Evolutionary conservation across 257 asterid species (phyloP).

Genomic region (Leptodermis oblonga): DNA sequence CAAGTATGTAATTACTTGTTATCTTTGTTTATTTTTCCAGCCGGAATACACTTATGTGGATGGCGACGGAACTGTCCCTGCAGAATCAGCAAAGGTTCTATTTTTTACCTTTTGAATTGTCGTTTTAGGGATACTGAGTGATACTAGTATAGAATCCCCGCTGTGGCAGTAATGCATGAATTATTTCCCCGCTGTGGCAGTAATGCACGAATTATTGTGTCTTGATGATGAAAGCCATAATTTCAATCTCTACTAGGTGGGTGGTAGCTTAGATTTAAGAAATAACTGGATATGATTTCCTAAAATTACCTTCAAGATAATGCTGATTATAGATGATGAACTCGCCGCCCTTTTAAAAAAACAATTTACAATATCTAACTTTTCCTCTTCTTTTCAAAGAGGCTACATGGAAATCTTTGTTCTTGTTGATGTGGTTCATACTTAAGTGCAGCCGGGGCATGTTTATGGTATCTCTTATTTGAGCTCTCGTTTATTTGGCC

Average conservation of each 20-base stretch:
- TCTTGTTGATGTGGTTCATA: background rate
- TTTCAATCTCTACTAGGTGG: background rate
- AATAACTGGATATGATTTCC: background rate
- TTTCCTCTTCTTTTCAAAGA: background rate
- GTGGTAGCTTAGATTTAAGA: background rate
- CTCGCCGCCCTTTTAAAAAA: too few species aligned
- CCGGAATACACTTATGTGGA: constrained; percentile 68
- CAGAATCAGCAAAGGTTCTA: constrained; percentile 81
- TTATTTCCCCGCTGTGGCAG: background rate
- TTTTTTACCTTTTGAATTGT: background rate
- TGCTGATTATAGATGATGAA: background rate
- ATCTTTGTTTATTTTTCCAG: constrained; percentile 33
- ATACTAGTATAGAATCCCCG: background rate
- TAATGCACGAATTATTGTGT: background rate
- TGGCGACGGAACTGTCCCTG: constrained; percentile 95
- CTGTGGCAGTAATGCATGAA: background rate
- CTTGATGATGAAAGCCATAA: background rate
- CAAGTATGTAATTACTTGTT: background rate
- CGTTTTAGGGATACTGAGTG: background rate
- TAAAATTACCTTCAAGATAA: background rate
- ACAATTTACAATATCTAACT: background rate
- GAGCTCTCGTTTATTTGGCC: background rate
- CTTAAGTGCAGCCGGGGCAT: background rate
- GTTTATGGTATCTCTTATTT: background rate
- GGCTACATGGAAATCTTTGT: background rate